Evolutionary conservation across 495 filamentous ascomycete genomes (phyloP).

Genomic region (Pyrenula aspistea): DNA sequence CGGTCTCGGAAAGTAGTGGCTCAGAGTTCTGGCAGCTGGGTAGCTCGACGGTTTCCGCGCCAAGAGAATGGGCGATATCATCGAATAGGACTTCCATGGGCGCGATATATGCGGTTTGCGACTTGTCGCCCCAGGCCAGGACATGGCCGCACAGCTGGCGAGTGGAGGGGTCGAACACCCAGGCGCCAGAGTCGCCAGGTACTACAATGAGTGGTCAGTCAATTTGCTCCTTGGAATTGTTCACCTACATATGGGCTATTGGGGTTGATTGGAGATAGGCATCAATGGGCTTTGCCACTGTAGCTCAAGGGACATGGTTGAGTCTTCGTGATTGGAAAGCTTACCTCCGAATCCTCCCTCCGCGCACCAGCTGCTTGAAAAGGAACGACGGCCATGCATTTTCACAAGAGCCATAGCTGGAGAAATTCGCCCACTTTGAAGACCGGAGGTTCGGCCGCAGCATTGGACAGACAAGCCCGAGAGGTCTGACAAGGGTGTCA

Average conservation of each 20-base stretch:
- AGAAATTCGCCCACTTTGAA: constrained; percentile 65
- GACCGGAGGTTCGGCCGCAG: constrained; percentile 79
- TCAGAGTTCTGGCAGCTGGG: constrained; percentile 13
- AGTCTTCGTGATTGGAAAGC: constrained; percentile 11
- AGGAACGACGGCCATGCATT: constrained; percentile 67
- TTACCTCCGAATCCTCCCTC: constrained; percentile 56
- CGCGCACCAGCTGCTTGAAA: constrained; percentile 72
- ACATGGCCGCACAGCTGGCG: constrained; percentile 85
- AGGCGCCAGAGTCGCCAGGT: constrained; percentile 85
- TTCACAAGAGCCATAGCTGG: constrained; percentile 68
- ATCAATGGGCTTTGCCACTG: no score
- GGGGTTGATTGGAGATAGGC: neutral
- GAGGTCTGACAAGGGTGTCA: constrained; percentile 36
- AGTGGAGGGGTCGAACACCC: constrained; percentile 72
- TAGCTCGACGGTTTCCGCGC: constrained; percentile 26
- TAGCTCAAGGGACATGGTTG: no score
- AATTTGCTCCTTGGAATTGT: constrained; percentile 4
- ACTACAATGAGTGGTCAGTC: constrained; percentile 25
- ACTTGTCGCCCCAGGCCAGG: constrained; percentile 69
- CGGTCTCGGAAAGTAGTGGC: neutral
- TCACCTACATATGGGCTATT: constrained; percentile 8
- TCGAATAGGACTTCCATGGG: constrained; percentile 85
- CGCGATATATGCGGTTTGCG: constrained; percentile 71
- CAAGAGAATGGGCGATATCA: constrained; percentile 70
- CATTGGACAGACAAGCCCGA: constrained; percentile 71